Conservation (phyloP, 2,329 filamentous ascomycete species). For the Aspergillus tamarii region DNA sequence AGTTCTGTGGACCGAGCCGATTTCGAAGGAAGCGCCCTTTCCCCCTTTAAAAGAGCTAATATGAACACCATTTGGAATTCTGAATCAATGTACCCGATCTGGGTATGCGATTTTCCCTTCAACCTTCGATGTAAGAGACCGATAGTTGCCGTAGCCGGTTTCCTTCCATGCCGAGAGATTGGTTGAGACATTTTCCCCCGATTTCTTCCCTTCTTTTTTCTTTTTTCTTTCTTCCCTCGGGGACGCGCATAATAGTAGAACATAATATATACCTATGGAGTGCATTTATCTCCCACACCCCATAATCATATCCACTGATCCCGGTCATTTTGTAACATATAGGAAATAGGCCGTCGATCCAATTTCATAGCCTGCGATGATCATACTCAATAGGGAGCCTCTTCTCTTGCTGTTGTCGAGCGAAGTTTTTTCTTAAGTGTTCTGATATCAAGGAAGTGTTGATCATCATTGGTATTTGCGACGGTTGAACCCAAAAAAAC, state of each 20-base stretch:
- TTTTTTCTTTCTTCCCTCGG: background rate
- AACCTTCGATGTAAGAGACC: background rate
- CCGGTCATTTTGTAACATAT: background rate
- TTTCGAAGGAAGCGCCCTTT: background rate
- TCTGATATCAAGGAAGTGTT: background rate
- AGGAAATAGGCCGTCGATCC: slow-evolving; percentile 7
- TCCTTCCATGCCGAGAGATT: background rate
- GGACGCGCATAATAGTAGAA: background rate
- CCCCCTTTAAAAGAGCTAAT: background rate
- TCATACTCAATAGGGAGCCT: background rate
- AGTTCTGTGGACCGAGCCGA: background rate
- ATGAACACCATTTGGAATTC: background rate
- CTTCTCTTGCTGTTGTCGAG: background rate
- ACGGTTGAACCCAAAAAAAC: background rate
- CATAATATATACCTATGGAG: background rate
- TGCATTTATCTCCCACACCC: background rate
- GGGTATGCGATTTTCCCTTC: background rate
- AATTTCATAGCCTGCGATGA: slow-evolving; percentile 6
- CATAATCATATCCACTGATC: slow-evolving; percentile 1
- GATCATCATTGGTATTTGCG: background rate
- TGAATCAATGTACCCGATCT: background rate
- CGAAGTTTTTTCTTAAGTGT: background rate
- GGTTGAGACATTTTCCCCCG: background rate
- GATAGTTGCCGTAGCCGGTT: background rate
- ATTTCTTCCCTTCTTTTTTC: background rate